Conservation (phyloP, 306 rosid genomes). For the Parietaria judaica region DNA sequence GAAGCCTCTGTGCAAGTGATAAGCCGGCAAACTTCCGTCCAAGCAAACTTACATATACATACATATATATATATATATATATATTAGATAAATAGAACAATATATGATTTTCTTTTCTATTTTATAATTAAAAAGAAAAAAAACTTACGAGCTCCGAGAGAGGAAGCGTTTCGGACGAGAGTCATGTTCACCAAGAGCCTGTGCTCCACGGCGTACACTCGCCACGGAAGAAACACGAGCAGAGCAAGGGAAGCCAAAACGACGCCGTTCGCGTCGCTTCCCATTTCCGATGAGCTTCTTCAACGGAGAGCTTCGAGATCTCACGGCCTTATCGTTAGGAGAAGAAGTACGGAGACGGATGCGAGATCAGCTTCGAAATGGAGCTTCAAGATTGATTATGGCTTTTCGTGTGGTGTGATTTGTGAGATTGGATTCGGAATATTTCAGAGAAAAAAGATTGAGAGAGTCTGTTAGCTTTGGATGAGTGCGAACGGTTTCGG, state of each 20-base stretch:
- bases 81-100: neutral
- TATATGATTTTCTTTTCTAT: neutral
- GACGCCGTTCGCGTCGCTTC: constrained; percentile 19
- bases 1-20: constrained; percentile 70
- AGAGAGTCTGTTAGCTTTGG: too few relatives aligned
- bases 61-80: neutral
- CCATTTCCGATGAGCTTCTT: neutral
- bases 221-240: constrained; percentile 25
- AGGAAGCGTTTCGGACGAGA: constrained; percentile 43
- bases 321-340: too few relatives aligned
- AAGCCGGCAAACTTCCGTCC: constrained; percentile 97
- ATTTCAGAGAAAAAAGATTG: too few relatives aligned
- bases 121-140: neutral
- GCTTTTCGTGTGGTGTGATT: too few relatives aligned
- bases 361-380: neutral
- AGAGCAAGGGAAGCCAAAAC: constrained; percentile 22
- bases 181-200: constrained; percentile 66
- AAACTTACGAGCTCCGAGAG: constrained; percentile 65
- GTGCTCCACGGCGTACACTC: constrained; percentile 18
- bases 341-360: neutral
- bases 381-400: neutral
- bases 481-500: too few relatives aligned
- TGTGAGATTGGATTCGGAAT: too few relatives aligned
- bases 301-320: too few relatives aligned
- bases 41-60: constrained; percentile 64